Percentiles rank a stretch among this genome's conserved stretches.
phyloP scores from a whole-genome alignment of 179 eudicot species.

The Patellifolia procumbens region DNA sequence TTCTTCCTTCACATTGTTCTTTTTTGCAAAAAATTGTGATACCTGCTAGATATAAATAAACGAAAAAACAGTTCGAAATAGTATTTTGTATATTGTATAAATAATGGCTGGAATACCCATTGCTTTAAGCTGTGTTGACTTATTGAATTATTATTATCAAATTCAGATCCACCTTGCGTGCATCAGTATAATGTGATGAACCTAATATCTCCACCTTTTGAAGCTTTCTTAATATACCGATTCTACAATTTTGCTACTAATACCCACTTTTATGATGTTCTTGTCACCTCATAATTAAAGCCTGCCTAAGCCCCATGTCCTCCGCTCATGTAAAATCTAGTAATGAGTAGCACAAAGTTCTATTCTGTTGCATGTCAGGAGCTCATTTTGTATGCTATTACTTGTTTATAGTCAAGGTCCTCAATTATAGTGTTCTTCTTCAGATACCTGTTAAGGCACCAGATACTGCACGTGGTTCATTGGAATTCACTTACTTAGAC shows the following conservation, averaged over 20 bases:
- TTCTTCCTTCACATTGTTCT: neutral
- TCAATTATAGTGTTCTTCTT: neutral
- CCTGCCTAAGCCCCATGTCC: neutral
- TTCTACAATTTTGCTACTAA: neutral
- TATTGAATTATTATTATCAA: neutral
- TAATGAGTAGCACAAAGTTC: neutral
- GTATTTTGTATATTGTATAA: neutral
- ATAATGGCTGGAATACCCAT: neutral
- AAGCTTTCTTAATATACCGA: neutral
- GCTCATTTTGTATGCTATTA: neutral
- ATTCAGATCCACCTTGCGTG: neutral
- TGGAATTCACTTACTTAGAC: slow-evolving; percentile 81
- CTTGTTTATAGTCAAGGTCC: neutral
- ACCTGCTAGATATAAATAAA: neutral
- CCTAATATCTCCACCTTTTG: neutral
- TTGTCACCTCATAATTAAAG: neutral
- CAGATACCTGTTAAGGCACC: slow-evolving; percentile 79
- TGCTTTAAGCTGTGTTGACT: neutral
- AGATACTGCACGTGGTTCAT: slow-evolving; percentile 62
- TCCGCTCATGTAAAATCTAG: too few relatives aligned
- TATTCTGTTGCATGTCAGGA: neutral
- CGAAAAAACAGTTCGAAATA: neutral
- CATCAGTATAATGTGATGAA: neutral
- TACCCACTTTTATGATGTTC: neutral
- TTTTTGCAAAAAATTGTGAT: neutral